Conservation (phyloP, 106 monocot genomes). For the Triglochin maritima region DNA sequence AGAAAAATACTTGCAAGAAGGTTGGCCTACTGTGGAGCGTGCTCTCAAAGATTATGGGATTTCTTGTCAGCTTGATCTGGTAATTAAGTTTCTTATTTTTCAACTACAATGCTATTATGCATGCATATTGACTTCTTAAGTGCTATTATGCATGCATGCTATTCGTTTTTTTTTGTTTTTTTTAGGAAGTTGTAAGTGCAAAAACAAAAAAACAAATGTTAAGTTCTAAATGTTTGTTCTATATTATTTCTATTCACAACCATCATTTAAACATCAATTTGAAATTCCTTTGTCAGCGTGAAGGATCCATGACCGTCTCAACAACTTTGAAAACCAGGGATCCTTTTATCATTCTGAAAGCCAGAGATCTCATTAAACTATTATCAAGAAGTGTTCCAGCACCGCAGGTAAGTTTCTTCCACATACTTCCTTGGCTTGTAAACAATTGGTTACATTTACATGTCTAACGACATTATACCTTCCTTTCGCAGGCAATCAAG, state of each 20-base stretch:
- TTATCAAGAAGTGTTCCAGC: slow-evolving; percentile 94
- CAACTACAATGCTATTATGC: background rate
- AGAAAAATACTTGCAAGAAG: slow-evolving; percentile 97
- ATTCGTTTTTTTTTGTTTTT: background rate
- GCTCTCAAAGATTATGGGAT: slow-evolving; percentile 72
- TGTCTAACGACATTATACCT: background rate
- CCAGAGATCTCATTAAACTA: slow-evolving; percentile 93
- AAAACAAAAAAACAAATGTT: too few relatives aligned
- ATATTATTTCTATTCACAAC: too few relatives aligned
- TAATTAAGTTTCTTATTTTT: slow-evolving; percentile 11
- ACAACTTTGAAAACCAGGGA: slow-evolving; percentile 89
- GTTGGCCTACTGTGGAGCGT: slow-evolving; percentile 65
- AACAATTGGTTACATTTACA: background rate
- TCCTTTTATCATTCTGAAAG: slow-evolving; percentile 84
- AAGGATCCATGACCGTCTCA: slow-evolving; percentile 93
- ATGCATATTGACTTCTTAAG: background rate
- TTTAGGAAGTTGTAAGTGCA: too few relatives aligned
- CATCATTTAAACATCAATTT: too few relatives aligned
- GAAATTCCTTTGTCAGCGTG: slow-evolving; percentile 33
- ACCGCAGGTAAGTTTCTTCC: slow-evolving; percentile 46
- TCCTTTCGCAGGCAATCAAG: slow-evolving; percentile 65
- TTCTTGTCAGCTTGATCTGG: slow-evolving; percentile 86
- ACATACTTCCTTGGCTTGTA: background rate
- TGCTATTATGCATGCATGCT: background rate
- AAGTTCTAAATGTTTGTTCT: too few relatives aligned